Conservation (phyloP, 2,329 filamentous ascomycete species). For the Bertia moriformis region DNA sequence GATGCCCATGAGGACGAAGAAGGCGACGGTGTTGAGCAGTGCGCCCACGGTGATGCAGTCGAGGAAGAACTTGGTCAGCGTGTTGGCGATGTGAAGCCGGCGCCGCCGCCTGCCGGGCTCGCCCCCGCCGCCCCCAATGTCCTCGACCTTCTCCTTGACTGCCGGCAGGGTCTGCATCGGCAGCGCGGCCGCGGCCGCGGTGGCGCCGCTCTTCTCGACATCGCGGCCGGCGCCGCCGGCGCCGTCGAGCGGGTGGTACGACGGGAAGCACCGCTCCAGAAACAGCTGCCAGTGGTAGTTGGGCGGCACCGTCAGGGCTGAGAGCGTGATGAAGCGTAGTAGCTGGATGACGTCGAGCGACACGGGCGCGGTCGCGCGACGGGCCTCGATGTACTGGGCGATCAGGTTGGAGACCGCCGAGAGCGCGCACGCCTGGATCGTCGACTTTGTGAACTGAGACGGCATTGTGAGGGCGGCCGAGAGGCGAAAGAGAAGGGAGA, state of each 20-base stretch:
- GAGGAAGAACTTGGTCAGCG: slow-evolving; percentile 31
- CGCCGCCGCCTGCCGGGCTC: slow-evolving; percentile 9
- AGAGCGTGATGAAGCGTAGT: slow-evolving; percentile 35
- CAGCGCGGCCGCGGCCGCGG: slow-evolving; percentile 14
- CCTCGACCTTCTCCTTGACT: slow-evolving; percentile 2
- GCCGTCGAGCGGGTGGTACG: slow-evolving; percentile 13
- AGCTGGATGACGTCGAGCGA: slow-evolving; percentile 30
- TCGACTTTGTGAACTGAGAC: slow-evolving; percentile 34
- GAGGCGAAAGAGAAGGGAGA: no score
- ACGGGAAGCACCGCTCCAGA: slow-evolving; percentile 36
- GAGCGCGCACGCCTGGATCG: slow-evolving; percentile 33
- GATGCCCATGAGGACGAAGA: slow-evolving; percentile 29
- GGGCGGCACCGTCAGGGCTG: slow-evolving; percentile 36
- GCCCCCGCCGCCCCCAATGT: slow-evolving; percentile 8
- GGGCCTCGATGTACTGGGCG: slow-evolving; percentile 36
- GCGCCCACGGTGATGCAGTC: slow-evolving; percentile 32
- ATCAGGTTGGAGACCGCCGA: slow-evolving; percentile 37
- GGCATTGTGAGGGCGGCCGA: no score
- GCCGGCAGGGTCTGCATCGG: no score
- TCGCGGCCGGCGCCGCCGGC: slow-evolving; percentile 5
- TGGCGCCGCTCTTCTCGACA: slow-evolving; percentile 9
- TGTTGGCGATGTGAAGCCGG: slow-evolving; percentile 24
- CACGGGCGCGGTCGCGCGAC: slow-evolving; percentile 27
- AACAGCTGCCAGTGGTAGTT: slow-evolving; percentile 43
- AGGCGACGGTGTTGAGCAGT: slow-evolving; percentile 28